Conservation (phyloP, 352 stramenopile genomes). For the Pythium coloratum region DNA sequence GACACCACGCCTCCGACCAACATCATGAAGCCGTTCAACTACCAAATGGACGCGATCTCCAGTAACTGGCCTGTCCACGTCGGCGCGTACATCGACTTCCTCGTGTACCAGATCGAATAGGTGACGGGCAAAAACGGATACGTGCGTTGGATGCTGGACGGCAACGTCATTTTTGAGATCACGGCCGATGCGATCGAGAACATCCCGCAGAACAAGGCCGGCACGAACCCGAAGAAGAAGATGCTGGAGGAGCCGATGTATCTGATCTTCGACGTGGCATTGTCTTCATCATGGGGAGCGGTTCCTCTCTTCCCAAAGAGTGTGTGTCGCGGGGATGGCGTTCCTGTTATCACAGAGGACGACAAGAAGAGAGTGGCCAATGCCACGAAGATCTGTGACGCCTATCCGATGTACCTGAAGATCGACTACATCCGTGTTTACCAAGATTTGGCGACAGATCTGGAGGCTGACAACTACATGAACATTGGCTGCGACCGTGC, state of each 20-base stretch:
- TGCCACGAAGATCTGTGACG: slow-evolving; percentile 25
- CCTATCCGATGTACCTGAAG: slow-evolving; percentile 32
- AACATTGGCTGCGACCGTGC: slow-evolving; percentile 44
- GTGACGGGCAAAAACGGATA: slow-evolving; percentile 46
- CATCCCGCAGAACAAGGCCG: slow-evolving; percentile 36
- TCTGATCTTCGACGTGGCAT: slow-evolving; percentile 90
- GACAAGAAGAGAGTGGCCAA: slow-evolving; percentile 28
- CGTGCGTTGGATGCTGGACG: slow-evolving; percentile 72
- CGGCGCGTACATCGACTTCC: slow-evolving; percentile 75
- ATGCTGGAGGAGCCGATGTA: slow-evolving; percentile 93
- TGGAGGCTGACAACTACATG: slow-evolving; percentile 30
- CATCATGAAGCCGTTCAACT: slow-evolving; percentile 32
- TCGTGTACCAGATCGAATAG: slow-evolving; percentile 59
- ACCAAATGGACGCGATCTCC: slow-evolving; percentile 91
- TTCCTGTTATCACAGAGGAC: too few species aligned
- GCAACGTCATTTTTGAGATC: slow-evolving; percentile 88
- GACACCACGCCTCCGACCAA: neutral
- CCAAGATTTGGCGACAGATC: slow-evolving; percentile 36
- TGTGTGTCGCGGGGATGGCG: slow-evolving; percentile 36
- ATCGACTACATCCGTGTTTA: slow-evolving; percentile 73
- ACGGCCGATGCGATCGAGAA: slow-evolving; percentile 45
- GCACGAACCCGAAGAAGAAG: slow-evolving; percentile 72
- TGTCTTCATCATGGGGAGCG: slow-evolving; percentile 78
- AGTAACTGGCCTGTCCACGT: slow-evolving; percentile 81
- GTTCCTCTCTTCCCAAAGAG: slow-evolving; percentile 39